Evolutionary conservation across 129 eudicot genomes (phyloP), one percentile per base, ranked within the genome.

Genomic region (Escallonia rubra): DNA sequence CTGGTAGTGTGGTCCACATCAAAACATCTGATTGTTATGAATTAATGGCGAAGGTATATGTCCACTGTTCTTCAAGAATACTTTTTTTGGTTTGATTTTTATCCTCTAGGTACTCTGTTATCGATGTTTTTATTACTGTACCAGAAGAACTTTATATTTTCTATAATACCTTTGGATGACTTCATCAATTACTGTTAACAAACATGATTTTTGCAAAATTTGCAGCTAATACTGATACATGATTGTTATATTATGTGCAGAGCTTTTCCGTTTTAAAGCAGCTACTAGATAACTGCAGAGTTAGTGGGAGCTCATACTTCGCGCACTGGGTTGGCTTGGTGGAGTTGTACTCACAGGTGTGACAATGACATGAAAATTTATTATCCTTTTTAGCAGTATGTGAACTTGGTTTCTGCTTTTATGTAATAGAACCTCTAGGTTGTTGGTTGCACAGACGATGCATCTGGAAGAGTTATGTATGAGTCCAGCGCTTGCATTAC

Each of bases 401-500:
- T 44, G 52, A 52, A 47, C 61, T 42, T 71, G 64, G 40, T 79
- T 81, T 70, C 11, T 64, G 43, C 42, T 74, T 60, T 61, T 49
- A 46, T 45, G 56, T 61, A 52, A 10, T 47, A 41, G 67, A 68
- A 51, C 59, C 34, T 74, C 51, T 68, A 92, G 98, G 87, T 89
- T 67, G 80, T 82, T 62, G 66, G 71, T 45, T 43, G 73, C 65
- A 64, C 72, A 12, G 91, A 86, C 62, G 92, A 86, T 79, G 75
- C 85, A 61, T 86, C 90, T 49, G 98, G 95, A 72, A 84, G 86
- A 83, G 72, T 86, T 74, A 71, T 82, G 16, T 86, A 72, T 49
- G 98, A 93, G 56, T 82, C 90, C 66, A 84, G 80, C 63, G 86
- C 95, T 16, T 89, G 95, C 70, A 76, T 93, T 44, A 82, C 96